Base-by-base conservation (phyloP, 192 early-diverging fungal species). In the Linnemannia zychae region DNA sequence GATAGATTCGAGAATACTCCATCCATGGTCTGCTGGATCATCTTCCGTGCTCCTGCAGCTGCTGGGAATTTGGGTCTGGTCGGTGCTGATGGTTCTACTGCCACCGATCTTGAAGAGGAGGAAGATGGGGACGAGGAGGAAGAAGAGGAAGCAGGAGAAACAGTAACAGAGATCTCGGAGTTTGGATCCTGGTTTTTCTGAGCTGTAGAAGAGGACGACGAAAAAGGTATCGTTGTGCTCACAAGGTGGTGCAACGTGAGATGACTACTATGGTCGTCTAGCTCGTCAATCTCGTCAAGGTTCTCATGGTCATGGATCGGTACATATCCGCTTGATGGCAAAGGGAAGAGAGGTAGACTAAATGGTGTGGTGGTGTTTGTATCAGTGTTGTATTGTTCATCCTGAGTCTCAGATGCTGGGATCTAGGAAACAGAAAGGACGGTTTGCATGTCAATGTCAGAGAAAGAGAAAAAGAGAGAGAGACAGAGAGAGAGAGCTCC, bases 1-100 rank as follows among this genome's bases (percentile, higher is more conserved):
- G 88, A 84, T 72, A 92, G 89, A 50, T 92, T 92, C 2, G 90
- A 84, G 66, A 90, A 92, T 7, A 92, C 90, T 36, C 90, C 91
- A 77, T 92, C 91, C 71, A 88, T 92, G 7, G 83, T 88, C n/a
- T 83, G 60, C 31, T 81, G 79, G 37, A 81, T 75, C 46, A 81
- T 74, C 20, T 57, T 22, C 16, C 49, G 52, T 17, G 79, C 79
- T 2, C 79, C 70, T 12, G 66, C 72, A 46, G 68, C 79, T 60
- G 50, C 79, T 31, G 74, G 79, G 33, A 81, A 75, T 24, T 67
- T 71, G 13, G 74, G 83, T n/a, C 71, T 76, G 3, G 52, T 31
- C 24, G 75, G n/a, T n/a, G n/a, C n/a, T n/a, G n/a, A n/a, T 44
- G 9, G 22, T 36, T 34, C 20, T 72, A 48, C 4, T 22, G 49